Evolutionary conservation across 306 rosid genomes (phyloP).

Genomic region (Cyamopsis tetragonoloba): DNA sequence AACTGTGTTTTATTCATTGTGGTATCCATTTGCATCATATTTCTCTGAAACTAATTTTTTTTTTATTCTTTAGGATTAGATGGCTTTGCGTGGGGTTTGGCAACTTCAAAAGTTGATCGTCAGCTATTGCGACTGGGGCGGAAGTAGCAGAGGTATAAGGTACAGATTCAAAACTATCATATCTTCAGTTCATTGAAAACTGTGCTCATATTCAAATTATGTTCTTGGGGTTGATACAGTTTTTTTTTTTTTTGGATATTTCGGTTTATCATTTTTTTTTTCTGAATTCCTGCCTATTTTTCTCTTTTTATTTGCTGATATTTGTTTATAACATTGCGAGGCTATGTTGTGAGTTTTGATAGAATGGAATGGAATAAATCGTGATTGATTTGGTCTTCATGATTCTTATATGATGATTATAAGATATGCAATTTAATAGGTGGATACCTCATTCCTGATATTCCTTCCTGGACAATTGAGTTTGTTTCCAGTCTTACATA

Average conservation of each 20-base stretch:
- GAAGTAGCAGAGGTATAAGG: constrained; percentile 94
- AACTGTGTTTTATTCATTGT: neutral
- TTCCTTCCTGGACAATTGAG: neutral
- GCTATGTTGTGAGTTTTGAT: neutral
- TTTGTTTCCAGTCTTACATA: neutral
- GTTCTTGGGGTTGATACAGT: neutral
- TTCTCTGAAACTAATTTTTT: neutral
- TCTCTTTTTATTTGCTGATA: neutral
- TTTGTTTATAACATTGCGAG: neutral
- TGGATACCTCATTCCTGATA: neutral
- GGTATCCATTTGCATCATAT: neutral
- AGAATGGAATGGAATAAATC: neutral
- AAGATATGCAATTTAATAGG: neutral
- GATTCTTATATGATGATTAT: neutral
- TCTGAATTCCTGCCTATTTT: neutral
- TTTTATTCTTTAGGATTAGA: constrained; percentile 19
- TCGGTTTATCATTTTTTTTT: constrained; percentile 8
- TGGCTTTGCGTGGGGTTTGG: constrained; percentile 94
- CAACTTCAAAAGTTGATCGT: constrained; percentile 78
- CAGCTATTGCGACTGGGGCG: constrained; percentile 81
- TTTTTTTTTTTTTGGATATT: neutral
- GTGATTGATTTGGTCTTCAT: neutral
- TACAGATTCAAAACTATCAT: constrained; percentile 26
- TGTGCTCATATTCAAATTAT: neutral
- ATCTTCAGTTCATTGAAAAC: neutral